A percentile compares a stretch with the other conserved stretches of the same genome.
phyloP scores from a whole-genome alignment of 2,329 filamentous ascomycete species.

The Cercospora janseana region DNA sequence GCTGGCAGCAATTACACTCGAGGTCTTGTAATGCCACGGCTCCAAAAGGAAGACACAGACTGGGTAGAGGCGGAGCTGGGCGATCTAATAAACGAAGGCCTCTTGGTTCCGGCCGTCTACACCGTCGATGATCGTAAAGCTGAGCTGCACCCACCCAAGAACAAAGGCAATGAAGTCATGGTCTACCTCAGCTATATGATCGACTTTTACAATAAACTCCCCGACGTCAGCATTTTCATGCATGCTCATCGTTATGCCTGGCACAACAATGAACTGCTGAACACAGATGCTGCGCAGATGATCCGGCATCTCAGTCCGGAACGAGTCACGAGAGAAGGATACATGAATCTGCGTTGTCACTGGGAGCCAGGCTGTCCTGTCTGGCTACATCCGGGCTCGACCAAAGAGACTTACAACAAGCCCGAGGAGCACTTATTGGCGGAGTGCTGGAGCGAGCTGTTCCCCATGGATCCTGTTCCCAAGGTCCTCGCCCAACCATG shows the following conservation, averaged over 20 bases:
- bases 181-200: slow-evolving; percentile 62
- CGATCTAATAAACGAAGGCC: slow-evolving; percentile 37
- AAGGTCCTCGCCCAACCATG: slow-evolving; percentile 59
- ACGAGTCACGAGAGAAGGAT: slow-evolving; percentile 50
- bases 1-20: slow-evolving; percentile 53
- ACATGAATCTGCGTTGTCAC: slow-evolving; percentile 56
- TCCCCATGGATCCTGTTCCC: slow-evolving; percentile 49
- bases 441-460: slow-evolving; percentile 49
- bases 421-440: slow-evolving; percentile 48
- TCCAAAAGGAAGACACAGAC: slow-evolving; percentile 50
- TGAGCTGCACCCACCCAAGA: slow-evolving; percentile 51
- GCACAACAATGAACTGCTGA: slow-evolving; percentile 56
- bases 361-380: slow-evolving; percentile 57
- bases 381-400: slow-evolving; percentile 53
- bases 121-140: slow-evolving; percentile 51
- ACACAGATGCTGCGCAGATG: slow-evolving; percentile 47
- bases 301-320: slow-evolving; percentile 46
- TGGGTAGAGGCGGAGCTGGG: slow-evolving; percentile 57
- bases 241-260: slow-evolving; percentile 59
- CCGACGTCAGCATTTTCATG: slow-evolving; percentile 60
- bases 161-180: slow-evolving; percentile 63
- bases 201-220: slow-evolving; percentile 59
- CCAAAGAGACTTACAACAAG: slow-evolving; percentile 38
- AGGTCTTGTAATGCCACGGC: slow-evolving; percentile 54
- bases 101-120: slow-evolving; percentile 50